phyloP scores from a whole-genome alignment of 306 rosid species.

The Trichosanthes cucumerina region DNA sequence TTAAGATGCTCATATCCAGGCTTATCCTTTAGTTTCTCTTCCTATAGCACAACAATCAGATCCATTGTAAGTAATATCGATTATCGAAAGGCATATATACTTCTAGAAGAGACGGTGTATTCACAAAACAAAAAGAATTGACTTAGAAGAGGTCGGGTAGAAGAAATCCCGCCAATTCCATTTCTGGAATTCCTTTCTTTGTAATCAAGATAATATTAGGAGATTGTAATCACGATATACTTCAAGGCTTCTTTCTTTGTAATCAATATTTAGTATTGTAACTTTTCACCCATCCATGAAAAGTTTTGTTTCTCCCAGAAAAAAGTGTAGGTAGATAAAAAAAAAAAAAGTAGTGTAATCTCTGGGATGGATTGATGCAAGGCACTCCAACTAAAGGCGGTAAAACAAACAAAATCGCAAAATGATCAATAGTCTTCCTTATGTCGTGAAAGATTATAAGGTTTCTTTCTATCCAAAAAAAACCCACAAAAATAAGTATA shows the following conservation, averaged over 20 bases:
- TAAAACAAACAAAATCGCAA: background rate
- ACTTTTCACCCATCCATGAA: no score
- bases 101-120: no score
- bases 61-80: background rate
- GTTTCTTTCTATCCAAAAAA: background rate
- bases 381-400: background rate
- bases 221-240: background rate
- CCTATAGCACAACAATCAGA: conserved; percentile 24
- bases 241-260: no score
- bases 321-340: background rate
- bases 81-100: background rate
- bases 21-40: conserved; percentile 79
- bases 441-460: background rate
- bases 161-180: no score
- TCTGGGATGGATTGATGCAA: background rate
- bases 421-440: background rate
- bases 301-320: no score
- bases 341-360: background rate
- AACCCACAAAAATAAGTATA: background rate
- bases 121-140: background rate
- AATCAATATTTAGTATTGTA: no score
- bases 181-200: no score
- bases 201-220: background rate
- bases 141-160: no score
- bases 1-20: conserved; percentile 87